These are phyloP conservation scores for Cicer judaicum DNA, from an alignment of 306 rosid genomes.

Conservation along the genomic window DNA sequence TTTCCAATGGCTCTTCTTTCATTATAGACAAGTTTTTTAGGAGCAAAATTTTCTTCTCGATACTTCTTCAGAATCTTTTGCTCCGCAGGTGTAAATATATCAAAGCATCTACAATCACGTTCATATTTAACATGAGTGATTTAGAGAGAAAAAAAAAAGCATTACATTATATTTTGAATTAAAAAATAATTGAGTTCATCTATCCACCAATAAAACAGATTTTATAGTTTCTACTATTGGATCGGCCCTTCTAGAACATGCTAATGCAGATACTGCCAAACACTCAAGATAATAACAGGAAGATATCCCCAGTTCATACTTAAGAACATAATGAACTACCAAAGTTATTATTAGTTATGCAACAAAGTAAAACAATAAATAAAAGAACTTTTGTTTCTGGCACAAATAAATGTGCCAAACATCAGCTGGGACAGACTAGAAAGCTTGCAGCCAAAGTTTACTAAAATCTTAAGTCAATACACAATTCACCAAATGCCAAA, in stretches of 20 bases:
- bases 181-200: background rate
- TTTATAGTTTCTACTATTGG: constrained; percentile 22
- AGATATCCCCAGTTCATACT: background rate
- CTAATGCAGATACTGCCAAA: constrained; percentile 9
- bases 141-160: constrained; percentile 4
- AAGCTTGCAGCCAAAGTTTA: constrained; percentile 14
- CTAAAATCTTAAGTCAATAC: background rate
- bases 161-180: background rate
- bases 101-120: constrained; percentile 73
- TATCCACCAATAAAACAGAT: constrained; percentile 22
- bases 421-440: constrained; percentile 15
- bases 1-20: constrained; percentile 98
- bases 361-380: background rate
- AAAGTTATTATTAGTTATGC: constrained; percentile 1
- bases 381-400: constrained; percentile 18
- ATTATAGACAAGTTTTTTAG: constrained; percentile 72
- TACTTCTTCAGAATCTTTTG: constrained; percentile 79
- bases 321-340: constrained; percentile 10
- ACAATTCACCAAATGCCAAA: too few species aligned
- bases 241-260: constrained; percentile 1
- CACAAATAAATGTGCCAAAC: constrained; percentile 5
- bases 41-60: constrained; percentile 84
- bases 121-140: constrained; percentile 32
- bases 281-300: constrained; percentile 11
- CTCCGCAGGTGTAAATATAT: constrained; percentile 74